Percentiles rank a stretch among this genome's conserved stretches.
phyloP scores from a whole-genome alignment of 345 rosid species.

The Aurinia saxatilis region DNA sequence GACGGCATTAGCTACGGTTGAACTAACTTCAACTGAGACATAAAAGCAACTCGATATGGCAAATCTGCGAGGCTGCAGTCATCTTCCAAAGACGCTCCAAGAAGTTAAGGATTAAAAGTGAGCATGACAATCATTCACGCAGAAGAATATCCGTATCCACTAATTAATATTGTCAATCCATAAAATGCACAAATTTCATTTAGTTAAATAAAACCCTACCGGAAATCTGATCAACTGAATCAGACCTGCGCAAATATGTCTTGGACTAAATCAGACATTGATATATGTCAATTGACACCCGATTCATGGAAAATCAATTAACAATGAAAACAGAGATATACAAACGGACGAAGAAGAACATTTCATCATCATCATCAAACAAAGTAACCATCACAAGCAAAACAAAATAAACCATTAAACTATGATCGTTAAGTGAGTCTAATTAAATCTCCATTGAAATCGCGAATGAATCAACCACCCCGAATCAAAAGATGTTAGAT shows the following conservation, averaged over 20 bases:
- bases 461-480: too few relatives aligned
- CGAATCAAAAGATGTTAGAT: too few relatives aligned
- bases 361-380: too few relatives aligned
- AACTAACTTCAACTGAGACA: slow-evolving; percentile 46
- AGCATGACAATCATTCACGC: not conserved
- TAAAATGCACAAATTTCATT: slow-evolving; percentile 1
- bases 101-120: not conserved
- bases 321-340: too few relatives aligned
- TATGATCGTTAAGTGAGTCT: too few relatives aligned
- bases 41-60: slow-evolving; percentile 54
- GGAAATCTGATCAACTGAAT: slow-evolving; percentile 24
- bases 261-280: too few relatives aligned
- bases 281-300: too few relatives aligned
- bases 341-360: too few relatives aligned
- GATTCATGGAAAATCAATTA: too few relatives aligned
- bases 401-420: too few relatives aligned
- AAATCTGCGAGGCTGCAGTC: slow-evolving; percentile 87
- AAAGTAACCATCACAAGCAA: too few relatives aligned
- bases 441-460: too few relatives aligned
- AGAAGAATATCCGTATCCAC: not conserved
- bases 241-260: slow-evolving; percentile 95
- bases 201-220: not conserved
- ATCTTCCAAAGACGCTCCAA: slow-evolving; percentile 98
- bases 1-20: slow-evolving; percentile 61
- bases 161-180: not conserved